Conservation (phyloP, 768 basidiomycete species). For the Hericium coralloides region DNA sequence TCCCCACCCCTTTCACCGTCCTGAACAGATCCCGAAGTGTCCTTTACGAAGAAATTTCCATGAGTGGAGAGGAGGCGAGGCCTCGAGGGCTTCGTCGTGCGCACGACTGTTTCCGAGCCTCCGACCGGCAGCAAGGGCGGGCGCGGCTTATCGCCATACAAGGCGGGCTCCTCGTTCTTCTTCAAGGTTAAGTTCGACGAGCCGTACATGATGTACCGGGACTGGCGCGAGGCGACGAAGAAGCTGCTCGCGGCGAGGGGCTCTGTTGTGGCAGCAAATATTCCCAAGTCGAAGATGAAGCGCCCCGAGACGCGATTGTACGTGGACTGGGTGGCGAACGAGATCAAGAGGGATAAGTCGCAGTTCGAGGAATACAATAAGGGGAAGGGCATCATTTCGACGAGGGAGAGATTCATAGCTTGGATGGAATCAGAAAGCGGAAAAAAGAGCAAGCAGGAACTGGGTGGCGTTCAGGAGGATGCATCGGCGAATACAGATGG, state of each 20-base stretch:
- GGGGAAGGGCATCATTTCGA: conserved; percentile 80
- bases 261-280: conserved; percentile 22
- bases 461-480: conserved; percentile 21
- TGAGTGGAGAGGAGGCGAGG: conserved; percentile 63
- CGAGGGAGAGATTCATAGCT: conserved; percentile 66
- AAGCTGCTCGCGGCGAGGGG: conserved; percentile 41
- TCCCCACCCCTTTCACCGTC: conserved; percentile 55
- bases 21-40: conserved; percentile 59
- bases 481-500: conserved; percentile 10
- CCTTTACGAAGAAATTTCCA: conserved; percentile 64
- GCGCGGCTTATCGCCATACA: conserved; percentile 50
- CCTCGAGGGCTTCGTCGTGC: conserved; percentile 95
- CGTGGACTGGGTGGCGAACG: conserved; percentile 71
- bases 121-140: conserved; percentile 24
- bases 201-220: conserved; percentile 97
- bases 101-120: conserved; percentile 50
- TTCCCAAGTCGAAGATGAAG: conserved; percentile 62
- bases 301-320: conserved; percentile 75
- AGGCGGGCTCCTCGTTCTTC: conserved; percentile 81
- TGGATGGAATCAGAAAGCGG: conserved; percentile 53
- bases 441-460: conserved; percentile 18
- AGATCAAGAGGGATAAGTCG: conserved; percentile 52
- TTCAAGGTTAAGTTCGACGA: conserved; percentile 99
- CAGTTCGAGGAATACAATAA: conserved; percentile 57
- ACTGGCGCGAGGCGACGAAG: conserved; percentile 94